Percentiles rank a stretch among this genome's conserved stretches.
Conservation (phyloP, 352 stramenopile species). For the Phytophthora quininea region DNA sequence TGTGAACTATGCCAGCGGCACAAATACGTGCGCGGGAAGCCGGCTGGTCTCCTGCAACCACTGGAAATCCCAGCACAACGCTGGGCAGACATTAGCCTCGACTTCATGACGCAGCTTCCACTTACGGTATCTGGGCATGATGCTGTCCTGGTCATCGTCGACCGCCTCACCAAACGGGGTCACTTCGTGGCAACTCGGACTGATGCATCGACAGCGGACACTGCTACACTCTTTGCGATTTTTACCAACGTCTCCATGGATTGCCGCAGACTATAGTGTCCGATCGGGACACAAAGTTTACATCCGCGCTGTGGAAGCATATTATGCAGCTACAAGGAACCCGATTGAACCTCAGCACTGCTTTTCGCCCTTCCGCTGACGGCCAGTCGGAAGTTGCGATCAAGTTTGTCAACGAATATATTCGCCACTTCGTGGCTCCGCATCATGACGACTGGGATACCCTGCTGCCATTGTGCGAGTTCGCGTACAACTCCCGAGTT, state of each 20-base stretch:
- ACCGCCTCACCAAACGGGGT: slow-evolving; percentile 15
- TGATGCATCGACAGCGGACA: background rate
- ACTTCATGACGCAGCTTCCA: slow-evolving; percentile 10
- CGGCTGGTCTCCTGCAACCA: slow-evolving; percentile 4
- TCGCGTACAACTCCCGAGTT: slow-evolving; percentile 10
- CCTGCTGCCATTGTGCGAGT: slow-evolving; percentile 7
- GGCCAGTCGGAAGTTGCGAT: slow-evolving; percentile 2
- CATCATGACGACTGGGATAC: slow-evolving; percentile 11
- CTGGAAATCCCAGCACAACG: slow-evolving; percentile 9
- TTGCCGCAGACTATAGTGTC: slow-evolving; percentile 4
- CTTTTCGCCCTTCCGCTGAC: slow-evolving; percentile 8
- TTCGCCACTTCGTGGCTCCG: background rate
- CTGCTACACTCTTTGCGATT: background rate
- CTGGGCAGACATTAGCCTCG: slow-evolving; percentile 16
- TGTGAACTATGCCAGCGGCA: slow-evolving; percentile 19
- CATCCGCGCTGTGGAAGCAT: slow-evolving; percentile 4
- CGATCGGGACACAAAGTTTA: slow-evolving; percentile 6
- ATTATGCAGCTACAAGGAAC: slow-evolving; percentile 1
- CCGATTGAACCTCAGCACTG: background rate
- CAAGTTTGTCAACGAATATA: background rate
- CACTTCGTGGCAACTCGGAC: slow-evolving; percentile 15
- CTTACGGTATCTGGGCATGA: background rate
- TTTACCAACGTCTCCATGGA: slow-evolving; percentile 2
- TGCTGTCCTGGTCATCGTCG: slow-evolving; percentile 16
- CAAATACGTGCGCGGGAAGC: slow-evolving; percentile 5